phyloP scores from a whole-genome alignment of 2,329 filamentous ascomycete genomes.

The Alternaria consortialis region DNA sequence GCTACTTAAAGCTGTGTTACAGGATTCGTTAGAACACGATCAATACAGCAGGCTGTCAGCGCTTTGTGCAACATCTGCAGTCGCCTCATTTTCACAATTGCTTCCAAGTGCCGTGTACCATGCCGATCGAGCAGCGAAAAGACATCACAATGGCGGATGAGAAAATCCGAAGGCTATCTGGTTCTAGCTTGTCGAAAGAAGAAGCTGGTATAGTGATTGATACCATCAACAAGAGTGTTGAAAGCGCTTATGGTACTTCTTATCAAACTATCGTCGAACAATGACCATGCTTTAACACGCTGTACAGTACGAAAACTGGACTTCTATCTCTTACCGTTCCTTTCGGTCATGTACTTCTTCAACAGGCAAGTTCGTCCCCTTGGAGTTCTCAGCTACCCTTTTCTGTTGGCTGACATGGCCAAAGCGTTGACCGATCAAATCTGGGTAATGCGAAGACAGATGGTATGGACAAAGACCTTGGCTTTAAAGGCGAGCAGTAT shows the following conservation, averaged over 20 bases:
- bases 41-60: background rate
- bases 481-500: slow-evolving; percentile 55
- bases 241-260: background rate
- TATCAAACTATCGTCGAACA: background rate
- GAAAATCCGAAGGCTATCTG: background rate
- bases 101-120: background rate
- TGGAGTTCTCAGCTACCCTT: background rate
- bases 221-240: background rate
- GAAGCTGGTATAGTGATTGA: background rate
- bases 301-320: background rate
- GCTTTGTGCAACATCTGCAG: background rate
- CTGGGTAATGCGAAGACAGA: slow-evolving; percentile 63
- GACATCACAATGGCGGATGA: background rate
- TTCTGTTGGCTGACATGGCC: slow-evolving; percentile 52
- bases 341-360: slow-evolving; percentile 4
- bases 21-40: too few relatives aligned
- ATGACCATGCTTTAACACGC: background rate
- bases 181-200: background rate
- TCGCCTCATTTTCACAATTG: background rate
- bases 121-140: background rate
- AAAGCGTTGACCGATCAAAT: slow-evolving; percentile 53
- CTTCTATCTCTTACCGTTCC: background rate
- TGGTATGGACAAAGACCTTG: slow-evolving; percentile 56
- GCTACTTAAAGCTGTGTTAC: background rate
- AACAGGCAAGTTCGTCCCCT: background rate